These are phyloP conservation scores for Penicillium verhagenii DNA, from an alignment of 495 filamentous ascomycete species.

Conservation along the genomic window DNA sequence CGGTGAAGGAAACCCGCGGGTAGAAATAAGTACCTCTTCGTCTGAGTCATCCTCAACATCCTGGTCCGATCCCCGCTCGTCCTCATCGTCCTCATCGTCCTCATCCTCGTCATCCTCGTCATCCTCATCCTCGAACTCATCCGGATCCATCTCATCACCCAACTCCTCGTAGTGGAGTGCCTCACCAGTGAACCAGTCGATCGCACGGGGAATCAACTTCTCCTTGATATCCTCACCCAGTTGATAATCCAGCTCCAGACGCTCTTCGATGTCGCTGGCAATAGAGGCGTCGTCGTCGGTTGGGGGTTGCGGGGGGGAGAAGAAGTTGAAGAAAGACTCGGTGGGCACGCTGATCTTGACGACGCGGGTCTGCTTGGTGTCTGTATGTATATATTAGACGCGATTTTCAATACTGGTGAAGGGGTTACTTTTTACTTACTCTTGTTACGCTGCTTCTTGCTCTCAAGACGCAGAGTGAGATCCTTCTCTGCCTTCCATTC, in stretches of 20 bases:
- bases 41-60: slow-evolving; percentile 74
- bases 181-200: slow-evolving; percentile 99
- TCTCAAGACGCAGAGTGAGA: slow-evolving; percentile 89
- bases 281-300: slow-evolving; percentile 73
- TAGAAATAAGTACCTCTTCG: slow-evolving; percentile 72
- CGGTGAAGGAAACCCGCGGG: background rate
- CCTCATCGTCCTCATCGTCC: slow-evolving; percentile 83
- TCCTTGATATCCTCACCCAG: slow-evolving; percentile 99
- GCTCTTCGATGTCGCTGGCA: slow-evolving; percentile 90
- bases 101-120: slow-evolving; percentile 91
- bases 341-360: slow-evolving; percentile 99
- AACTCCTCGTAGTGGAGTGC: slow-evolving; percentile 95
- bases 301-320: slow-evolving; percentile 89
- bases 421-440: slow-evolving; percentile 59
- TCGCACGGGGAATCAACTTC: slow-evolving; percentile 97
- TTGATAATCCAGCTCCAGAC: slow-evolving; percentile 97
- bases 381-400: slow-evolving; percentile 49
- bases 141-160: slow-evolving; percentile 81
- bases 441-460: slow-evolving; percentile 99
- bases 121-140: slow-evolving; percentile 82
- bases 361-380: slow-evolving; percentile 97
- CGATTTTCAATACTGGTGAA: background rate
- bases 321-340: slow-evolving; percentile 99
- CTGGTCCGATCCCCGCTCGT: slow-evolving; percentile 55
- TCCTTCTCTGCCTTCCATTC: slow-evolving; percentile 94